Evolutionary conservation across 768 basidiomycete species (phyloP), one percentile per base, ranked within the genome.

Genomic region (Lentinula edodes): DNA sequence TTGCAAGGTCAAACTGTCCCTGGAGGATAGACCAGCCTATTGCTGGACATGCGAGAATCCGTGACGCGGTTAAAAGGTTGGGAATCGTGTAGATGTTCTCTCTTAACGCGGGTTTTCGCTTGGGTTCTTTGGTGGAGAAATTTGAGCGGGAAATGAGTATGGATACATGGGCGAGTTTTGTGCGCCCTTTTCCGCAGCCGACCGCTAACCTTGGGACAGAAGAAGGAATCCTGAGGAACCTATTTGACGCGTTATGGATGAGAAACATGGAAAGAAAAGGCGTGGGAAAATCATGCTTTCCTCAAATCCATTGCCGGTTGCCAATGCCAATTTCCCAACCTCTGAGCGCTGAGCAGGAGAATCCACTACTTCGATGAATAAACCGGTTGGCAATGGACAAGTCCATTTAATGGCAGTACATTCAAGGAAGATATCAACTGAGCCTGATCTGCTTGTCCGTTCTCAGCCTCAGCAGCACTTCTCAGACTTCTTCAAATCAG

Each of bases 11-110:
- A 68, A 91, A 95, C 68, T 97, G 81, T 61, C 88, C 88, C 41
- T 93, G 75, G 41, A 98, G 68, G 60, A 98, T 90, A 34, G 89
- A 85, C 84, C 90, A 97, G 5, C 92, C 96, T n/a, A 99, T 83
- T 12, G 90, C 78, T 9, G 97, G 97, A 70, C 95, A 97, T 0
- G 96, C 85, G 15, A 86, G 66, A 66, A 99, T 95, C 50, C 97
- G 84, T 1, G 93, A 94, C 23, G 87, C 68, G 1, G 97, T 98
- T 45, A 99, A 78, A 6, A 92, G 69, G 70, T 99, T 99, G 0
- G 97, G 97, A 38, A 96, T 66, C 1, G 97, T 99, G 76, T 97
- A 98, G 62, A 95, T 93, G 70, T 96, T 93, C 72, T 96, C 94
- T 65, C 83, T 81, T 9, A 81, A 66, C n/a, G 59, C 59, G 8